Percentiles rank a stretch among this genome's conserved stretches.
These are phyloP conservation scores for Amyloporia xantha DNA, from an alignment of 768 basidiomycete species.

Conservation along the genomic window DNA sequence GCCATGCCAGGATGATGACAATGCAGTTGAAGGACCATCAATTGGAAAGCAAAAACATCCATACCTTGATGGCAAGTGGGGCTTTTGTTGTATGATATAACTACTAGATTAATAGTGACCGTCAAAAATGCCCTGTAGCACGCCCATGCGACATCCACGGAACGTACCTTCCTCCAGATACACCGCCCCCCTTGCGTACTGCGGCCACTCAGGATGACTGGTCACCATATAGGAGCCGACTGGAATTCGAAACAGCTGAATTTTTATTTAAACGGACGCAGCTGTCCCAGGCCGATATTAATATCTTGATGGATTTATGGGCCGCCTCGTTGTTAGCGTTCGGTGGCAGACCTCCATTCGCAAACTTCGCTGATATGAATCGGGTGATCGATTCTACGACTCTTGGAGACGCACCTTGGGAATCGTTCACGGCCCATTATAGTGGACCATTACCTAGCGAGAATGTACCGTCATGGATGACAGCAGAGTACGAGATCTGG, in stretches of 20 bases:
- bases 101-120: background rate
- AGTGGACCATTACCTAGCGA: conserved; percentile 7
- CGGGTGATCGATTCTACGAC: conserved; percentile 29
- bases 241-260: conserved; percentile 20
- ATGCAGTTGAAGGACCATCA: background rate
- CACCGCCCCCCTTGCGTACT: background rate
- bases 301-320: conserved; percentile 13
- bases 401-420: conserved; percentile 32
- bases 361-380: conserved; percentile 25
- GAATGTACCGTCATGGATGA: conserved; percentile 22
- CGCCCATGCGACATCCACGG: background rate
- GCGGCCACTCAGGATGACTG: conserved; percentile 8
- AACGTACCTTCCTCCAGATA: background rate
- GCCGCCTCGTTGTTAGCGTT: conserved; percentile 7
- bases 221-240: conserved; percentile 14
- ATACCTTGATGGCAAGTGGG: background rate
- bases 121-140: background rate
- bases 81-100: background rate
- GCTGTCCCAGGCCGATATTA: conserved; percentile 14
- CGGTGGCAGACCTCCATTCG: conserved; percentile 20
- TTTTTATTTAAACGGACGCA: conserved; percentile 17
- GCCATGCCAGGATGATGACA: too few species aligned
- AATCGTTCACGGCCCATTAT: conserved; percentile 26
- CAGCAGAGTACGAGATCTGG: conserved; percentile 20
- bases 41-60: background rate